Percentiles rank a stretch among this genome's conserved stretches.
Conservation (phyloP, 169 alveolate genomes). For the Plasmodium gallinaceum region DNA sequence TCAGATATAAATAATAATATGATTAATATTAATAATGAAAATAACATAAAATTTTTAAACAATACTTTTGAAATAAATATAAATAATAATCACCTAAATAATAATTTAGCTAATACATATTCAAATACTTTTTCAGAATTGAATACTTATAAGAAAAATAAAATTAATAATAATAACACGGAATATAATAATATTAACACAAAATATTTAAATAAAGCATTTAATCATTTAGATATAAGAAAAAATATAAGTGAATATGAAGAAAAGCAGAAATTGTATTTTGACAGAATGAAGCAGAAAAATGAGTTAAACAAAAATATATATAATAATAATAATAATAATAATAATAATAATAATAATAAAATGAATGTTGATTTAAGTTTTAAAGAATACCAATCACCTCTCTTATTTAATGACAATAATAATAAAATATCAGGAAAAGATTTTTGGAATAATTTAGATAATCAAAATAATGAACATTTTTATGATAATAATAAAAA, state of each 20-base stretch:
- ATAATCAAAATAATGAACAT: too few relatives aligned
- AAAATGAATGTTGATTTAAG: neutral
- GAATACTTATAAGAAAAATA: neutral
- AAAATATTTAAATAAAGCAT: constrained; percentile 18
- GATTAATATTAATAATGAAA: neutral
- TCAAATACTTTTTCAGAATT: neutral
- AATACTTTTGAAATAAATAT: constrained; percentile 20
- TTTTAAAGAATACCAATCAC: too few relatives aligned
- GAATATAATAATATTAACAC: neutral
- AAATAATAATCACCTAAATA: neutral
- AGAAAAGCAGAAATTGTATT: neutral
- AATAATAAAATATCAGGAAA: too few relatives aligned
- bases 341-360: neutral
- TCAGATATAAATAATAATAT: neutral
- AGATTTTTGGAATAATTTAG: too few relatives aligned
- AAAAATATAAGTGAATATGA: neutral
- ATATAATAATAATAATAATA: neutral
- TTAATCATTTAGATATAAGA: neutral
- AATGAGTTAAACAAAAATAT: constrained; percentile 8
- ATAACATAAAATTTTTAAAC: constrained; percentile 15
- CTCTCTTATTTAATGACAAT: too few relatives aligned
- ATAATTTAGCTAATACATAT: neutral
- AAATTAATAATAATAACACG: neutral
- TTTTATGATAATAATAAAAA: too few relatives aligned
- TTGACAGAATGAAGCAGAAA: neutral